Evolutionary conservation across 371 early-diverging fungal genomes (phyloP).

Genomic region (Parasitella parasitica): DNA sequence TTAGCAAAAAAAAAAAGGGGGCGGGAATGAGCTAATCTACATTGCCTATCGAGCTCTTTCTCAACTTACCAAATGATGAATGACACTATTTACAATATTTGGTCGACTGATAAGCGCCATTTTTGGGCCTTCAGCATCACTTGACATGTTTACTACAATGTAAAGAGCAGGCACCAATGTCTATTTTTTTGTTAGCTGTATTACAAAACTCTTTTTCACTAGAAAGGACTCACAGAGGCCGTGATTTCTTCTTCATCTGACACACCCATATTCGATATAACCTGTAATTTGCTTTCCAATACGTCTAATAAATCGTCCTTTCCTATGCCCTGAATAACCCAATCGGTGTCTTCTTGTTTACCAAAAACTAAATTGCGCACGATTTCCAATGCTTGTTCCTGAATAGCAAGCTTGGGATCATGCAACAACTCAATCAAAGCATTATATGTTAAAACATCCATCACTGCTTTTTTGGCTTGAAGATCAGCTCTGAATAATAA

Average conservation of each 20-base stretch:
- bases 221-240: conserved; percentile 21
- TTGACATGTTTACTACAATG: conserved; percentile 77
- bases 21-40: not conserved
- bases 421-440: conserved; percentile 63
- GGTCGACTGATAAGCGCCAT: conserved; percentile 59
- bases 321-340: conserved; percentile 73
- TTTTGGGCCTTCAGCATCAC: conserved; percentile 70
- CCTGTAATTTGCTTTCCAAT: conserved; percentile 67
- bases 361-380: conserved; percentile 79
- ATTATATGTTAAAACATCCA: conserved; percentile 68
- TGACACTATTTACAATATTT: conserved; percentile 54
- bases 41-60: too few species aligned
- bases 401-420: conserved; percentile 62
- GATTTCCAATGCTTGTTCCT: conserved; percentile 81
- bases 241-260: conserved; percentile 23
- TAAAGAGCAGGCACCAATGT: conserved; percentile 48
- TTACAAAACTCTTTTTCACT: not conserved
- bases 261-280: conserved; percentile 36
- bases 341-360: conserved; percentile 47
- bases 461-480: conserved; percentile 67
- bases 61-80: conserved; percentile 56
- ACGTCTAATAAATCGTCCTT: conserved; percentile 59
- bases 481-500: conserved; percentile 73
- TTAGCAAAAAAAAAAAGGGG: not conserved
- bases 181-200: conserved; percentile 11